phyloP scores from a whole-genome alignment of 2,329 filamentous ascomycete genomes.

The Hypoxylon sp. region DNA sequence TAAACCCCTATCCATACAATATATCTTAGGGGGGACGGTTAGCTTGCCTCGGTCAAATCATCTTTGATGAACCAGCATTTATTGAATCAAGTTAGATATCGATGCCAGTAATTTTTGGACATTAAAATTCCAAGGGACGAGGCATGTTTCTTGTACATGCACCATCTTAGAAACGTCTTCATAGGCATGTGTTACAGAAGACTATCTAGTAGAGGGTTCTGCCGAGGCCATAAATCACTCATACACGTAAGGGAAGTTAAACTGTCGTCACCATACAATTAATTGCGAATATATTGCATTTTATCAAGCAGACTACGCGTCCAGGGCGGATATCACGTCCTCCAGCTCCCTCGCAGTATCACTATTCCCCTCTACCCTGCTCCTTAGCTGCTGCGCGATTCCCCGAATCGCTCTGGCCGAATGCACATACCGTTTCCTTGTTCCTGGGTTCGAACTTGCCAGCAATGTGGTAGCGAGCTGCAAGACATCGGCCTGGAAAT shows the following conservation, averaged over 20 bases:
- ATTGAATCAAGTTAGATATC: no score
- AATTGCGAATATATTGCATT: neutral
- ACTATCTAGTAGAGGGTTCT: neutral
- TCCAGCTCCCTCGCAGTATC: conserved; percentile 33
- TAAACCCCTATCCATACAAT: no score
- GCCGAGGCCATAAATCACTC: neutral
- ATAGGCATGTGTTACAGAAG: neutral
- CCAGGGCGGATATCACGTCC: conserved; percentile 29
- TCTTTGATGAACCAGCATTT: no score
- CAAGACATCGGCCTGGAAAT: conserved; percentile 68
- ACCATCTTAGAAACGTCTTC: no score
- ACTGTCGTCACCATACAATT: neutral
- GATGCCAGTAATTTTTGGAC: no score
- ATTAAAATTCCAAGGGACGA: no score
- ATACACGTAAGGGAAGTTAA: neutral
- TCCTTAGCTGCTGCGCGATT: conserved; percentile 61
- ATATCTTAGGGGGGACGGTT: no score
- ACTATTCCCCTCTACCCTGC: conserved; percentile 14
- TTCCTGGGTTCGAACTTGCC: conserved; percentile 60
- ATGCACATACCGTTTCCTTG: conserved; percentile 66
- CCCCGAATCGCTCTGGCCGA: conserved; percentile 67
- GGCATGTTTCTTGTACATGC: neutral
- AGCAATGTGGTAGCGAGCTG: conserved; percentile 71
- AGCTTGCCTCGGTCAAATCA: no score
- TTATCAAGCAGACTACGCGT: conserved; percentile 1